Conservation (phyloP, 2,329 filamentous ascomycete species). For the Ciborinia camelliae region DNA sequence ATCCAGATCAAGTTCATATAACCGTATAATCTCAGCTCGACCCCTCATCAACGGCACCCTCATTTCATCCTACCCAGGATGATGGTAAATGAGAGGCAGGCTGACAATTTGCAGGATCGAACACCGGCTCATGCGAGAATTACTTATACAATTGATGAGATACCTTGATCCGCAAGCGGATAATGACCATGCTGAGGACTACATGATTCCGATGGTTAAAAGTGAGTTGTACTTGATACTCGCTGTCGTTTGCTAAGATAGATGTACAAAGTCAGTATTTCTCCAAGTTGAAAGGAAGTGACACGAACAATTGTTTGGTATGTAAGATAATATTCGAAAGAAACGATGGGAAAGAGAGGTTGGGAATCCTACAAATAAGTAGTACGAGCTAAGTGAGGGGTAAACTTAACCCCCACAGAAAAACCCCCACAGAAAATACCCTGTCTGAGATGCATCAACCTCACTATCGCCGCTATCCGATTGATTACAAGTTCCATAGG, state of each 20-base stretch:
- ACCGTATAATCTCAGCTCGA: constrained; percentile 87
- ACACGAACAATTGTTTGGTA: constrained; percentile 5
- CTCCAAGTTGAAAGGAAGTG: background rate
- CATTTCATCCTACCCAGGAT: constrained; percentile 31
- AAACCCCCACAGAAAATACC: background rate
- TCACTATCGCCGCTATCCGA: constrained; percentile 10
- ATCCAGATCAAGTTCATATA: constrained; percentile 89
- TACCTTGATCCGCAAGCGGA: constrained; percentile 39
- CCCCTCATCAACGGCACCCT: constrained; percentile 30
- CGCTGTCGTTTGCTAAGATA: constrained; percentile 17
- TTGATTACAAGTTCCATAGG: background rate
- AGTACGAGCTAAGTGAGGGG: constrained; percentile 13
- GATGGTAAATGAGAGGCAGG: constrained; percentile 35
- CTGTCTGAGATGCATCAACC: background rate
- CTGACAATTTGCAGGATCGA: constrained; percentile 42
- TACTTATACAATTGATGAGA: constrained; percentile 40
- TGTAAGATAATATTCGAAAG: background rate
- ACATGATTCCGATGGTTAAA: constrained; percentile 30
- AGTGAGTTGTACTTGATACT: constrained; percentile 30
- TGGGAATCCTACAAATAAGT: constrained; percentile 3
- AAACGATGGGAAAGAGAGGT: background rate
- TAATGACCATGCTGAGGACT: constrained; percentile 35
- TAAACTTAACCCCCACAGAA: constrained; percentile 5
- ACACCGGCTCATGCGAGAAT: constrained; percentile 64
- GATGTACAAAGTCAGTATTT: background rate